A percentile compares a stretch with the other conserved stretches of the same genome.
Evolutionary conservation across 2,329 filamentous ascomycete genomes (phyloP).

Genomic region (Beauveria caledonica): DNA sequence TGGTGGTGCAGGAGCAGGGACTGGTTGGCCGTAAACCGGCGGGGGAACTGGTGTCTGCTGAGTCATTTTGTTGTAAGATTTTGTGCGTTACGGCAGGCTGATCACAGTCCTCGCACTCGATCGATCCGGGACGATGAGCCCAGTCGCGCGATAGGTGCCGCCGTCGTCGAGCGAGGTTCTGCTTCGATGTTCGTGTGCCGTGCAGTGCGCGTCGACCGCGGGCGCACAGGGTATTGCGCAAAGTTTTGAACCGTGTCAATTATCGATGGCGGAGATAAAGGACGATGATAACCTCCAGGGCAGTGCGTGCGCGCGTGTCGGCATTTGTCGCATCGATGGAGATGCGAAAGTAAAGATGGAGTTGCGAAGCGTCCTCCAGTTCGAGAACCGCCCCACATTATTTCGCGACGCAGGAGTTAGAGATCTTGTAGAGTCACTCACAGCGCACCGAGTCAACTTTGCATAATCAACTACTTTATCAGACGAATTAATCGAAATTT

Average conservation of each 20-base stretch:
- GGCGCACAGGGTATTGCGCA: neutral
- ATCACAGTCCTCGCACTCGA: neutral
- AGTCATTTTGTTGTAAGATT: neutral
- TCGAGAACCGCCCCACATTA: neutral
- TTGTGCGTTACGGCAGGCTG: no score
- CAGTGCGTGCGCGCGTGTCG: neutral
- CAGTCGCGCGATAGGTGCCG: neutral
- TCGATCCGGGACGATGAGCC: neutral
- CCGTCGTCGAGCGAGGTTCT: neutral
- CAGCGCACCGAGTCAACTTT: neutral
- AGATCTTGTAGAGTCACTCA: neutral
- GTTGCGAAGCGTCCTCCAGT: neutral
- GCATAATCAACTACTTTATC: no score
- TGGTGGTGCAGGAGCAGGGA: slow-evolving; percentile 24
- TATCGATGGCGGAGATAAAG: neutral
- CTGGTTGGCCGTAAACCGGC: slow-evolving; percentile 20
- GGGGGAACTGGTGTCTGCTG: slow-evolving; percentile 8
- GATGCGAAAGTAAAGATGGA: neutral
- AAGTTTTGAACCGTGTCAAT: neutral
- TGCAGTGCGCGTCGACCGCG: neutral
- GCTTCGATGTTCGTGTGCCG: neutral
- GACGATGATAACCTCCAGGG: neutral
- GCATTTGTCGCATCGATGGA: slow-evolving; percentile 1
- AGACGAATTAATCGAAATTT: no score
- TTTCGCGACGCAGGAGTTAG: neutral